These are phyloP conservation scores for Lentinula sp. DNA, from an alignment of 768 basidiomycete species.

Conservation along the genomic window DNA sequence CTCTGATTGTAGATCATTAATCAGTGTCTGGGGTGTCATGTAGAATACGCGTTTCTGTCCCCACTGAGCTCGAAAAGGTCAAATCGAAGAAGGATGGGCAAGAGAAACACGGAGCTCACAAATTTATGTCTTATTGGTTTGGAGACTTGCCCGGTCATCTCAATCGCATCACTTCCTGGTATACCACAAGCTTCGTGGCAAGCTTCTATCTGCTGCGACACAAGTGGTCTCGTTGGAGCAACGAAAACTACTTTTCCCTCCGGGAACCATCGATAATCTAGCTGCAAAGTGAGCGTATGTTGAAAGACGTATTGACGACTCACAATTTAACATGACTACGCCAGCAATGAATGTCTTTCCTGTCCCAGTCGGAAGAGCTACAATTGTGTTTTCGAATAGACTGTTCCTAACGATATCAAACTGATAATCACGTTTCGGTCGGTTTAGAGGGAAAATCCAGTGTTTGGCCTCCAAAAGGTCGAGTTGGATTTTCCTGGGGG, in stretches of 20 bases:
- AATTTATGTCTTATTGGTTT: conserved; percentile 47
- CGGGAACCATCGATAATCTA: conserved; percentile 91
- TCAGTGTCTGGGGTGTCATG: conserved; percentile 93
- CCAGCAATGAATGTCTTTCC: conserved; percentile 99
- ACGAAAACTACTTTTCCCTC: conserved; percentile 90
- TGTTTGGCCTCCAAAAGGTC: conserved; percentile 78
- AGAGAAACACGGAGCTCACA: conserved; percentile 34
- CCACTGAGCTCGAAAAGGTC: conserved; percentile 48
- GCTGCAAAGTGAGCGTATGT: not conserved
- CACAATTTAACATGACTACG: conserved; percentile 93
- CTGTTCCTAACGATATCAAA: conserved; percentile 84
- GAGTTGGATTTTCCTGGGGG: conserved; percentile 69
- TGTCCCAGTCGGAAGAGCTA: conserved; percentile 90
- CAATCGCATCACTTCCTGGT: conserved; percentile 76
- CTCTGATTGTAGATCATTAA: conserved; percentile 75
- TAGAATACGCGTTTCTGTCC: conserved; percentile 82
- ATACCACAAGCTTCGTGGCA: conserved; percentile 94
- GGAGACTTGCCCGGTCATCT: conserved; percentile 76
- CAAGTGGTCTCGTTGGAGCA: conserved; percentile 94
- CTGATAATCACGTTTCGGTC: conserved; percentile 87
- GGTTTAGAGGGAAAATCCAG: conserved; percentile 91
- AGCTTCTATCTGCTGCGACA: conserved; percentile 91
- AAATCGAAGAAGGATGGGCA: conserved; percentile 6
- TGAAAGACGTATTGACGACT: conserved; percentile 2
- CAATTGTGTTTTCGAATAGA: conserved; percentile 89